Base-by-base conservation (phyloP, 192 early-diverging fungal genomes). In the Coemansia brasiliensis region DNA sequence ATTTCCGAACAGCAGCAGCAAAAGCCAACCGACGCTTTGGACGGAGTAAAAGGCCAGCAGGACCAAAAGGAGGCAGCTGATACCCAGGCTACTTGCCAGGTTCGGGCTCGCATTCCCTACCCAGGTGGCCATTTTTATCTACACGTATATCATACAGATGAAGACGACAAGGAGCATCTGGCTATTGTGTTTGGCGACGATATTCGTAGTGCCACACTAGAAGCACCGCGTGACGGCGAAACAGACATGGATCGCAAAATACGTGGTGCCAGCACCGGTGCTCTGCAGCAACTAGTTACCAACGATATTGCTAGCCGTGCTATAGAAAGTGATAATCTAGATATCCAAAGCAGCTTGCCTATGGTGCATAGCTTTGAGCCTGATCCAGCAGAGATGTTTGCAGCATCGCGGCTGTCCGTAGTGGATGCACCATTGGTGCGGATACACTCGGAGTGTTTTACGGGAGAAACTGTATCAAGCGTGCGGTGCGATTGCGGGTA, bases 401-500 rank as follows among this genome's bases (percentile, higher is more conserved):
- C 55, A 7, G 61, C 74, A 7, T 24, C 60, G 11, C 74, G 67
- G 4, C 45, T 77, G 40, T 59, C 74, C 13, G 57, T 77, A 11
- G 63, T 77, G 1, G 64, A 65, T 29, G 67, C 57, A n/a, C 92
- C 94, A 20, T 63, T 98, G 38, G 90, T 88, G 10, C 86, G 96
- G 18, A 94, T 98, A 41, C 96, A 98, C 65, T 96, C 94, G 0
- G 94, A 92, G 64, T 98, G 96, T 65, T 96, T 95, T 58, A 98
- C 96, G 0, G 94, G 96, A 42, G 96, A 98, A 63, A 96, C 92
- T 0, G 85, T 96, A 3, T 87, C 90, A 18, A 92, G 90, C 9
- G 85, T 84, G 52, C 84, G 96, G 9, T 98, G 96, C 62, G 96
- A 98, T 72, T 98, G 96, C 76, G 93, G 89, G 12, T 93, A 94